These are phyloP conservation scores for Sporothrix brasiliensis DNA, from an alignment of 2,329 filamentous ascomycete species.

Conservation along the genomic window DNA sequence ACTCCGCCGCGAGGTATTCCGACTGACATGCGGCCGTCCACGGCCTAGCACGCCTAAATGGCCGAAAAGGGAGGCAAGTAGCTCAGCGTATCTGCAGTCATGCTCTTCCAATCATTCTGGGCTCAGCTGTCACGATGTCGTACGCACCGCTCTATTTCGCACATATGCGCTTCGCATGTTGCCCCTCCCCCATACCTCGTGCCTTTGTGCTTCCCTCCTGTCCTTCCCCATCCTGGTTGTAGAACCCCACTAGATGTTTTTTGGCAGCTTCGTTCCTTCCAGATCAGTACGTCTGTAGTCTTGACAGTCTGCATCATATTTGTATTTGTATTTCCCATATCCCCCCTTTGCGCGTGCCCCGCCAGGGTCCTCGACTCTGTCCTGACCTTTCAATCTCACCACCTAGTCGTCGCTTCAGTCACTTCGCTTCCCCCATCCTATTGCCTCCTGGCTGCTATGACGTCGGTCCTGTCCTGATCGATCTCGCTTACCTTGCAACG, in stretches of 20 bases:
- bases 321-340: slow-evolving; percentile 22
- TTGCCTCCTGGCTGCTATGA: neutral
- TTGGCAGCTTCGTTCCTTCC: slow-evolving; percentile 10
- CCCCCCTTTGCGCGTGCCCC: slow-evolving; percentile 26
- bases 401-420: neutral
- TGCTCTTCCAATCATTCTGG: slow-evolving; percentile 35
- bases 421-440: neutral
- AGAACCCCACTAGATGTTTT: slow-evolving; percentile 6
- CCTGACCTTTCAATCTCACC: neutral
- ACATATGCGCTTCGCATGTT: slow-evolving; percentile 22
- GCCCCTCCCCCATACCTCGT: slow-evolving; percentile 28
- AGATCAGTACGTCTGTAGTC: neutral
- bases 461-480: slow-evolving; percentile 18
- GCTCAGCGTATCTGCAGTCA: slow-evolving; percentile 4
- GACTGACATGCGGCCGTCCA: neutral
- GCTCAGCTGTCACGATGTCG: slow-evolving; percentile 33
- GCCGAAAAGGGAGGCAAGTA: slow-evolving; percentile 1
- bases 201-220: slow-evolving; percentile 11
- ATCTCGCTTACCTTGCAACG: neutral
- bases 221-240: slow-evolving; percentile 18
- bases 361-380: slow-evolving; percentile 8
- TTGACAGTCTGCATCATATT: neutral
- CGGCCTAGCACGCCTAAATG: slow-evolving; percentile 6
- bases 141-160: slow-evolving; percentile 26
- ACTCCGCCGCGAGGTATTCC: slow-evolving; percentile 17